phyloP scores from a whole-genome alignment of 257 asterid species.

The Nicotiana paniculata region DNA sequence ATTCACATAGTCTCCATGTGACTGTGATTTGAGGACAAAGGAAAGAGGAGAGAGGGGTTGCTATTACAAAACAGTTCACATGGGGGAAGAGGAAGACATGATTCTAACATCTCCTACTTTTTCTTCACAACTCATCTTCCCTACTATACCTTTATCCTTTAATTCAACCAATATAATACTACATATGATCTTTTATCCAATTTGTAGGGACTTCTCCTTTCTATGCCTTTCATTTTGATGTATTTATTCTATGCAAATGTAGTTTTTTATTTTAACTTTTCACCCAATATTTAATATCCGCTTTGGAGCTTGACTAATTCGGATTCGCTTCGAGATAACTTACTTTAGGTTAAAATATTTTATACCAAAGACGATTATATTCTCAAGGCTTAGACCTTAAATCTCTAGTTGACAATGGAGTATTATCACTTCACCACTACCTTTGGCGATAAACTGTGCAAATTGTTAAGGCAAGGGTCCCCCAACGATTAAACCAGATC shows the following conservation, averaged over 20 bases:
- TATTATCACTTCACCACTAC: no score
- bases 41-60: constrained; percentile 31
- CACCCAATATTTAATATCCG: no score
- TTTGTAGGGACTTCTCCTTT: neutral
- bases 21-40: constrained; percentile 47
- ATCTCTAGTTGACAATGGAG: no score
- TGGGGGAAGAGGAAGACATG: constrained; percentile 33
- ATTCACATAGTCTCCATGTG: constrained; percentile 47
- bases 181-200: neutral
- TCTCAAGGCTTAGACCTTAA: no score
- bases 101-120: constrained; percentile 28
- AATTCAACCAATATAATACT: neutral
- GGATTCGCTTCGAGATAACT: no score
- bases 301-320: no score
- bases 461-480: neutral
- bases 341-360: no score
- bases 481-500: no score
- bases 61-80: constrained; percentile 46
- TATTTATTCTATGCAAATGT: neutral
- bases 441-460: neutral
- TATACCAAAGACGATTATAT: no score
- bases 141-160: constrained; percentile 1
- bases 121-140: constrained; percentile 31
- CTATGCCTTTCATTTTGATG: neutral
- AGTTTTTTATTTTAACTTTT: no score